Evolutionary conservation across 805 yeast genomes (phyloP).

Genomic region (Spathaspora arborariae): DNA sequence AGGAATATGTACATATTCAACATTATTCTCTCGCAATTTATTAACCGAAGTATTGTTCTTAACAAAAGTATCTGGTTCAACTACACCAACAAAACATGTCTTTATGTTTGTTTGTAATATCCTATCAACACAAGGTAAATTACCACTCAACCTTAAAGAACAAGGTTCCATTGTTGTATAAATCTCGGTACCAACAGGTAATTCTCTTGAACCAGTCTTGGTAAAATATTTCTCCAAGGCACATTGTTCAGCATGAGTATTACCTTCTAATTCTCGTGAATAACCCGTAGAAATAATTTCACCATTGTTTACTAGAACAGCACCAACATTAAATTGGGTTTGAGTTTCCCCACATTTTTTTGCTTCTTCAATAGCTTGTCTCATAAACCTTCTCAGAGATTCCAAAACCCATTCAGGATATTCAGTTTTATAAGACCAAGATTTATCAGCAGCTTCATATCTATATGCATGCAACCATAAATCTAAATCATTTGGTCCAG

Average conservation of each 20-base stretch:
- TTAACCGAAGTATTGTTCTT: constrained; percentile 62
- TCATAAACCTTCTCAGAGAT: constrained; percentile 61
- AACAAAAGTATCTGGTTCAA: constrained; percentile 90
- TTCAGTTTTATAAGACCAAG: constrained; percentile 74
- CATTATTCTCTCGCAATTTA: constrained; percentile 51
- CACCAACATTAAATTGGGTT: constrained; percentile 94
- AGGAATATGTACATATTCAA: constrained; percentile 74
- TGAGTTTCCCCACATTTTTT: constrained; percentile 73
- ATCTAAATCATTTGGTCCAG: constrained; percentile 82
- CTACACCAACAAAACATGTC: constrained; percentile 85
- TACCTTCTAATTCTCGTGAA: constrained; percentile 88
- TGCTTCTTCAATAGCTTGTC: constrained; percentile 73
- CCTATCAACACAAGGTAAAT: constrained; percentile 81
- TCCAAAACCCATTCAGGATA: constrained; percentile 81
- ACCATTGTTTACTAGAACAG: constrained; percentile 63
- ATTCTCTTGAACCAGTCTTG: constrained; percentile 27
- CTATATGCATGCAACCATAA: constrained; percentile 89
- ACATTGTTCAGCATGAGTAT: constrained; percentile 97
- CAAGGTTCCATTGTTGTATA: constrained; percentile 99
- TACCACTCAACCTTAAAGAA: constrained; percentile 83
- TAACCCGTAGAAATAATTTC: constrained; percentile 74
- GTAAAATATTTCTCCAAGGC: constrained; percentile 73
- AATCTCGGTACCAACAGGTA: constrained; percentile 75
- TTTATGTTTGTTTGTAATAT: constrained; percentile 55
- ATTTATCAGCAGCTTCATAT: constrained; percentile 55